Percentiles rank a stretch among this genome's conserved stretches.
phyloP scores from a whole-genome alignment of 1,284 basidiomycete genomes.

The Macrocybe sp. region DNA sequence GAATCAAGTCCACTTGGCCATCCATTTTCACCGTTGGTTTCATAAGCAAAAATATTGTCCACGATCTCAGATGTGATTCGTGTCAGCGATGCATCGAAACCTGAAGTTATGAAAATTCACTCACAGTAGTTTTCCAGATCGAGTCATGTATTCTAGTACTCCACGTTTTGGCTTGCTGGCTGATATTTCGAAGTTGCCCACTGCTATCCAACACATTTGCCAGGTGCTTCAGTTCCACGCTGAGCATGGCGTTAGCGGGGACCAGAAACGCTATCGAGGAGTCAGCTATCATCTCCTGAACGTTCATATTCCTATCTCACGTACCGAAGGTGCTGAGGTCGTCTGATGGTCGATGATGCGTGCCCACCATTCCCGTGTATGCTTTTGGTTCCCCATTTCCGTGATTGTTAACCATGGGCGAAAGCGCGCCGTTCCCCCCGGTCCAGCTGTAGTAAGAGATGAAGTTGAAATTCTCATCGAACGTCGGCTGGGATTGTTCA shows the following conservation, averaged over 20 bases:
- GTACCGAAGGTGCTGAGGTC: conserved; percentile 65
- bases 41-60: conserved; percentile 69
- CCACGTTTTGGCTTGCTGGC: conserved; percentile 50
- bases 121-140: conserved; percentile 59
- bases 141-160: conserved; percentile 57
- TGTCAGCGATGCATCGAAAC: no score
- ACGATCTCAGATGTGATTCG: conserved; percentile 36
- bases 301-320: conserved; percentile 10
- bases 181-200: conserved; percentile 43
- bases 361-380: conserved; percentile 62
- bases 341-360: conserved; percentile 73
- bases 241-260: conserved; percentile 77
- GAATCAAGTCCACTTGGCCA: neutral
- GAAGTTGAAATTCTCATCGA: conserved; percentile 65
- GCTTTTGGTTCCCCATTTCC: conserved; percentile 69
- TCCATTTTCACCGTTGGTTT: conserved; percentile 54
- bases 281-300: conserved; percentile 1
- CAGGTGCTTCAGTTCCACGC: conserved; percentile 61
- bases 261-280: conserved; percentile 55
- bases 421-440: conserved; percentile 56
- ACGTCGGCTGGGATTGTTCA: conserved; percentile 71
- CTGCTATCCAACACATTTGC: conserved; percentile 54
- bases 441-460: conserved; percentile 80
- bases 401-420: conserved; percentile 57
- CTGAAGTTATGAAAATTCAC: conserved; percentile 7